A percentile compares a stretch with the other conserved stretches of the same genome.
Conservation (phyloP, 305 asterid species). For the Fraxinus dipetala region DNA sequence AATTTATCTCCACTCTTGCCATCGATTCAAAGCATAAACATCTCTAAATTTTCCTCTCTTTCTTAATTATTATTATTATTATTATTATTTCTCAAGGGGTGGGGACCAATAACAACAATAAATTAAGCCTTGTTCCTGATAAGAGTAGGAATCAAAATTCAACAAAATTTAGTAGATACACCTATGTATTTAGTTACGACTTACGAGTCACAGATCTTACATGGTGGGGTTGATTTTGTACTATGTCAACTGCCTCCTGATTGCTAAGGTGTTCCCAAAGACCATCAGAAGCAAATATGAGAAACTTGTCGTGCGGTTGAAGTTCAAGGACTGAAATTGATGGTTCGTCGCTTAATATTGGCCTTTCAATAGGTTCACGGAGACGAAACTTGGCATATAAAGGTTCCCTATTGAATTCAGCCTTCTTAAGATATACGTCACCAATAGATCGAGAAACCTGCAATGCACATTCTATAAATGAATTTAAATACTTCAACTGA, state of each 20-base stretch:
- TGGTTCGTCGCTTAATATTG: slow-evolving; percentile 24
- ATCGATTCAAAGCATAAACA: not conserved
- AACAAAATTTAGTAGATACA: not conserved
- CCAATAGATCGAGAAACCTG: slow-evolving; percentile 17
- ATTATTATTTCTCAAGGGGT: not conserved
- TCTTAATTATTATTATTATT: no score
- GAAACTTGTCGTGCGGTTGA: slow-evolving; percentile 26
- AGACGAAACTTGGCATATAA: slow-evolving; percentile 11
- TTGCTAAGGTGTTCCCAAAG: slow-evolving; percentile 24
- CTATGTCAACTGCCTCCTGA: slow-evolving; percentile 14
- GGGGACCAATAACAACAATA: not conserved
- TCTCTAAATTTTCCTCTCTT: not conserved
- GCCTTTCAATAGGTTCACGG: slow-evolving; percentile 3
- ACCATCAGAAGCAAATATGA: slow-evolving; percentile 33
- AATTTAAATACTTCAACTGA: not conserved
- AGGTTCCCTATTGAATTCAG: slow-evolving; percentile 20
- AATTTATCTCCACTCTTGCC: not conserved
- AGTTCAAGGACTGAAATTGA: slow-evolving; percentile 28
- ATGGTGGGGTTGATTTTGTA: slow-evolving; percentile 7
- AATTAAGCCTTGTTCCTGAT: not conserved
- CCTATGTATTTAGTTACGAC: not conserved
- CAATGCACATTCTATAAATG: not conserved
- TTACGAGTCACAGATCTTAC: not conserved
- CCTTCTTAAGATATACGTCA: slow-evolving; percentile 15
- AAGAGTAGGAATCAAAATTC: not conserved